Base-by-base conservation (phyloP, 2,329 filamentous ascomycete species). In the Coleophoma cylindrospora region DNA sequence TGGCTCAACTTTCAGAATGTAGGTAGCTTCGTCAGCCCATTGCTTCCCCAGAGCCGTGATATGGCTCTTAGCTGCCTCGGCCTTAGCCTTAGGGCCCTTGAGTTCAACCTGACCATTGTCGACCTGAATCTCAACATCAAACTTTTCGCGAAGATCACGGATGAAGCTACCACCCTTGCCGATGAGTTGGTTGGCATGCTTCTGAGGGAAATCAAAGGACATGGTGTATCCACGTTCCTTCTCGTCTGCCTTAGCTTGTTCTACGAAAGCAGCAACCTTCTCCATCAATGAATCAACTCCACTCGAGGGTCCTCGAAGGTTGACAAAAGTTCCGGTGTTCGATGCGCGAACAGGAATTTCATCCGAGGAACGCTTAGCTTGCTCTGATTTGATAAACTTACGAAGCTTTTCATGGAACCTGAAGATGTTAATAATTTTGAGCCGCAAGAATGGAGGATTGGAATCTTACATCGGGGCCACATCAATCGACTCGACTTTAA, bases 31-130 rank as follows among this genome's bases (percentile, higher is more conserved):
- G 62, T 99, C 94, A 48, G 95, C 91, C 61, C 95, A 80, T 66
- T 88, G 88, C 67, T 87, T 90, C 38, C 81, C 86, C 57, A 96
- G 74, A 37, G 83, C 79, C 55, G 84, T 75, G 59, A 99, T 96
- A 64, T 96, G 84, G 37, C 84, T 74, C 68, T 88, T 94, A 56
- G 89, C 90, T 45, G 84, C 83, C 67, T 96, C 91, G 1, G 91
- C 90, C 77, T 97, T 97, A 46, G 90, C 89, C 72, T 95, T 89
- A 45, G 94, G 92, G 22, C 95, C 94, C 75, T 95, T 96, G 60
- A 99, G 83, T 69, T 96, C 90, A 45, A 97, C 90, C 70, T 91
- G 91, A 58, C 94, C 94, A 61, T 96, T 89, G 58, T 95, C 85
- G 37, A 97, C 86, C 70, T 96, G 91, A 55, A 99, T 86, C 51